Conservation (phyloP, 768 basidiomycete genomes). For the Trametes cinnabarina region DNA sequence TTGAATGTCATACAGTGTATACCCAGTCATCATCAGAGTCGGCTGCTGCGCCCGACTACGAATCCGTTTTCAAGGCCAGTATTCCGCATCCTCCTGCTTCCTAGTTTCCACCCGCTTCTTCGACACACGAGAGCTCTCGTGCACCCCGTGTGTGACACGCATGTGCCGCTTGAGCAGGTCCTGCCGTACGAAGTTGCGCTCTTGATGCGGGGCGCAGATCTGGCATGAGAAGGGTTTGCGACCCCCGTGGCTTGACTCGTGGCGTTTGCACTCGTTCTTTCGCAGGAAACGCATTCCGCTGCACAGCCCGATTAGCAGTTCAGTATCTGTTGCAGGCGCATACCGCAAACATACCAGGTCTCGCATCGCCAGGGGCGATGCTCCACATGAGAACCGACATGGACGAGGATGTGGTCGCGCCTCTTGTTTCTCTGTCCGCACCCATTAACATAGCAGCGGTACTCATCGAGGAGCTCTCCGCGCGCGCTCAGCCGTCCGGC, state of each 20-base stretch:
- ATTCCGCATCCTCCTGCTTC: conserved; percentile 12
- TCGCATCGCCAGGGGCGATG: conserved; percentile 63
- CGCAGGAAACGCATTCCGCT: conserved; percentile 66
- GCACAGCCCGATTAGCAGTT: neutral
- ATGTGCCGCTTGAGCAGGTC: conserved; percentile 68
- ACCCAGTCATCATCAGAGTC: neutral
- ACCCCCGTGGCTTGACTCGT: conserved; percentile 64
- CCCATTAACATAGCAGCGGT: conserved; percentile 65
- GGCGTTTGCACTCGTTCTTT: conserved; percentile 77
- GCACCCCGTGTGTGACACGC: conserved; percentile 52
- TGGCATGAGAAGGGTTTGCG: conserved; percentile 57
- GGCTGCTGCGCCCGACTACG: neutral
- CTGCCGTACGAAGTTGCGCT: conserved; percentile 59
- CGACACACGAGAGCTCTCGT: conserved; percentile 29
- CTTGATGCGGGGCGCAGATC: conserved; percentile 44
- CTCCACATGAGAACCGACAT: conserved; percentile 70
- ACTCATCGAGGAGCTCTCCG: conserved; percentile 58
- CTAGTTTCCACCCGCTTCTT: conserved; percentile 29
- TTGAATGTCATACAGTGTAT: neutral
- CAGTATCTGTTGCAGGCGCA: neutral
- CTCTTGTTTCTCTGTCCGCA: conserved; percentile 70
- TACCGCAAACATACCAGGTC: conserved; percentile 50
- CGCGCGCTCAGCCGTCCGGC: conserved; percentile 60
- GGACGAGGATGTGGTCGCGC: conserved; percentile 71
- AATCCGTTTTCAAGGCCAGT: conserved; percentile 9